phyloP scores from a whole-genome alignment of 2,329 filamentous ascomycete species.

The Cladosporium sp. region DNA sequence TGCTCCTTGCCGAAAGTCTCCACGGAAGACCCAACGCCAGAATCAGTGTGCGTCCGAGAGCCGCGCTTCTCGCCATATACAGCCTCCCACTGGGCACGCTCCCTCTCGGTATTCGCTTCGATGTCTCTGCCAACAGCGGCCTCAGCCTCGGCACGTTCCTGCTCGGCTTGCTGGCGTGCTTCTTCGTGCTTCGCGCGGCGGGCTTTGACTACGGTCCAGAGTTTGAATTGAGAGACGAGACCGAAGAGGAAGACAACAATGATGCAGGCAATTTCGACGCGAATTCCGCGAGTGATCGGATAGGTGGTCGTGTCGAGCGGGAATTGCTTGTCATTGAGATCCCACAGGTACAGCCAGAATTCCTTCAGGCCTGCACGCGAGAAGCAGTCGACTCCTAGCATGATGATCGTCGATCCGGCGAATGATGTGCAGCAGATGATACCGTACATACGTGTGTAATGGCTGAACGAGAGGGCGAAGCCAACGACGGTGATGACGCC shows the following conservation, averaged over 20 bases:
- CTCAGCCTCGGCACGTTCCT: slow-evolving; percentile 60
- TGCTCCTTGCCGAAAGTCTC: slow-evolving; percentile 30
- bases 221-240: slow-evolving; percentile 73
- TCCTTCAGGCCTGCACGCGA: slow-evolving; percentile 87
- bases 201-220: slow-evolving; percentile 72
- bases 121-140: slow-evolving; percentile 62
- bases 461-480: slow-evolving; percentile 72
- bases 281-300: slow-evolving; percentile 78
- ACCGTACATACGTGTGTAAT: slow-evolving; percentile 69
- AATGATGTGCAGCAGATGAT: slow-evolving; percentile 74
- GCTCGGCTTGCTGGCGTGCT: slow-evolving; percentile 45
- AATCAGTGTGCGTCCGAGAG: slow-evolving; percentile 40
- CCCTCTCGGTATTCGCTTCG: slow-evolving; percentile 55
- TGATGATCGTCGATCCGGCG: slow-evolving; percentile 67
- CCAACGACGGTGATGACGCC: slow-evolving; percentile 60
- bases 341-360: slow-evolving; percentile 92
- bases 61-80: slow-evolving; percentile 58
- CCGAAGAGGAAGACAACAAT: slow-evolving; percentile 69
- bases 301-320: slow-evolving; percentile 71
- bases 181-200: slow-evolving; percentile 42
- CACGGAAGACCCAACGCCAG: slow-evolving; percentile 42
- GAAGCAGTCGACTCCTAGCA: slow-evolving; percentile 87
- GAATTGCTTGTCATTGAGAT: slow-evolving; percentile 71
- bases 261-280: slow-evolving; percentile 73
- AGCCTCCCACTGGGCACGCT: slow-evolving; percentile 68